Evolutionary conservation across 208 protist species (phyloP).

Genomic region (Leishmania braziliensis): DNA sequence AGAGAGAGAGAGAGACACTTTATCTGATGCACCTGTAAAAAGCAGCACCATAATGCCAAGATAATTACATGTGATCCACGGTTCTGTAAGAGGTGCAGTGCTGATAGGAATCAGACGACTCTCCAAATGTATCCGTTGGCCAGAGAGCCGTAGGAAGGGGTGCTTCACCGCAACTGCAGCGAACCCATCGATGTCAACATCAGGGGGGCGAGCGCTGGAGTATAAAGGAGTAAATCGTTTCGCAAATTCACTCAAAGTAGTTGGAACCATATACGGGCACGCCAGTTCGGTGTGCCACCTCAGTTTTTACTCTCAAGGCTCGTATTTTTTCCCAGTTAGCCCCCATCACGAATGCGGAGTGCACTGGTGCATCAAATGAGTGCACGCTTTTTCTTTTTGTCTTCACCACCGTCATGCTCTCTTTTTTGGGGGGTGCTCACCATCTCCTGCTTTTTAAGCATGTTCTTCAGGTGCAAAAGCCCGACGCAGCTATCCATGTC

Average conservation of each 20-base stretch:
- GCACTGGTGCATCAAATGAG: background rate
- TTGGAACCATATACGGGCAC: background rate
- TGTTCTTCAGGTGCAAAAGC: background rate
- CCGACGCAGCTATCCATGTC: background rate
- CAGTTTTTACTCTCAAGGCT: background rate
- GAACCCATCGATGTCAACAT: background rate
- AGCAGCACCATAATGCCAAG: background rate
- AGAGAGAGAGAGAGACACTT: no score
- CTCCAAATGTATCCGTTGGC: background rate
- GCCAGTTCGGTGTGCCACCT: background rate
- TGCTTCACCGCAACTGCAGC: background rate
- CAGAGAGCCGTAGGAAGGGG: background rate
- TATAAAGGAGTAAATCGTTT: background rate
- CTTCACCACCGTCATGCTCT: background rate
- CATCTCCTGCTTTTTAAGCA: background rate
- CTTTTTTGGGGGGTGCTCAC: background rate
- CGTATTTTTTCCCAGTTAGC: background rate
- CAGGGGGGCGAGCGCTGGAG: background rate
- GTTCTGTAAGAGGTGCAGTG: background rate
- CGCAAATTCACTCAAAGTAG: background rate
- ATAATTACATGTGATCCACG: background rate
- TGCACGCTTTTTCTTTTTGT: background rate
- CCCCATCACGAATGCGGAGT: background rate
- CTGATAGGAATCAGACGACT: background rate
- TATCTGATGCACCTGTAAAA: background rate